Base-by-base conservation (phyloP, 108 stramenopile genomes). In the Chaetoceros muelleri region DNA sequence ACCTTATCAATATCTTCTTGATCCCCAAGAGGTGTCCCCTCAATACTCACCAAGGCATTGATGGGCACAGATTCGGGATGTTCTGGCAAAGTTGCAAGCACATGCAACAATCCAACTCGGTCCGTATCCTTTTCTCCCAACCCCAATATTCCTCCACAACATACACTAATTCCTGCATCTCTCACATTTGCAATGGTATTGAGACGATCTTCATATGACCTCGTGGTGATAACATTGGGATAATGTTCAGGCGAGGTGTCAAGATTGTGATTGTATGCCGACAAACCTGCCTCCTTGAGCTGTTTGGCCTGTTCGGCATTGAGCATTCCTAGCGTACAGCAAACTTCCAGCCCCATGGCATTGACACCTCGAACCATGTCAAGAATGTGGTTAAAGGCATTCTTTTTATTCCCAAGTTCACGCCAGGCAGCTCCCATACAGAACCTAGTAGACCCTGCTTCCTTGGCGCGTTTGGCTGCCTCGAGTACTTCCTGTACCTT, bases 341-440 rank as follows among this genome's bases (percentile, higher is more conserved):
- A 98, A 2, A 96, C 95, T 65, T 94, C 92, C 26, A 97, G 48
- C 44, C 96, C 96, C 94, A 95, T 92, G 8, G 75, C 78, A 47
- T 93, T 94, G 62, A 96, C 93, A 21, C 91, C 89, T 8, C 68
- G 48, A 21, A 98, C 95, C 95, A 98, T 96, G 22, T 96, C 95
- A 20, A 98, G 65, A 64, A 98, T 94, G 63, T 96, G 92, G 27
- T 79, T 72, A 65, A 98, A 98, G 21, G 97, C 97, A 71, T 96
- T 95, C 73, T 96, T 94, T 76, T 98, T 98, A 68, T 90, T 90
- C 7, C 97, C 97, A 53, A 98, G 72, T 67, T 96, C 95, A 34
- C 97, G 83, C 97, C 97, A 98, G 1, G 97, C 97, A 21, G 95
- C 92, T 8, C 97, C 97, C 97, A 98, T 98, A 68, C 97, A 98